Evolutionary conservation across 306 rosid species (phyloP), one percentile per base, ranked within the genome.

Genomic region (Prunus campanulata): DNA sequence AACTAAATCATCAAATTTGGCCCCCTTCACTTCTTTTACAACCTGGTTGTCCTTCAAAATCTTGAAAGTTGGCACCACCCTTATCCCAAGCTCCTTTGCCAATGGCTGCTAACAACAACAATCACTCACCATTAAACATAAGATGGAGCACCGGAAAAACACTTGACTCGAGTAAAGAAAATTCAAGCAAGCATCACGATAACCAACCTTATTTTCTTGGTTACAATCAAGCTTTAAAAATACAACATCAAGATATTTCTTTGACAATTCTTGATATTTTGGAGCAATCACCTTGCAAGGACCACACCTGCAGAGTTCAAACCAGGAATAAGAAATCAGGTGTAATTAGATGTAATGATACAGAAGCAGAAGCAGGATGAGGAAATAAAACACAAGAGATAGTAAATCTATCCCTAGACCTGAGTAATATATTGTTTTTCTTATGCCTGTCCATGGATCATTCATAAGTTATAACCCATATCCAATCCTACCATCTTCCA

Each of bases 241-340:
- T 32, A 95, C 88, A 55, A 90, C 99, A 79, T 95, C 99, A 30
- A 82, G 82, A 73, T 92, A 89, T 88, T 91, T 88, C 83, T 91
- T 75, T 8, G 99, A 87, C 76, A 95, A 76, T 62, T 89, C 90
- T 86, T 84, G 80, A 72, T 27, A 95, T 77, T 85, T 92, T 35
- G 99, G 99, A 70, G 97, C 99, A 9, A 95, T 95, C 78, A 95
- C 95, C 83, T 92, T 95, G 93, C 99, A 95, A 68, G 97, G 99
- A 51, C 99, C 99, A 62, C 99, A 95, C 99, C 99, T 95, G 84
- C 81, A 77, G 54, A 72, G 27, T 54, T 13, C 20, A 72, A 19
- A 70, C 44, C 20, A 32, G 42, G 80, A 57, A 44, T 46, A 35
- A 79, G 52, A 71, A 64, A 57, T 25, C 74, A 64, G 49, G 72